Percentiles rank a stretch among this genome's conserved stretches.
Conservation (phyloP, 208 protist genomes). For the Wallacemonas sp. region DNA sequence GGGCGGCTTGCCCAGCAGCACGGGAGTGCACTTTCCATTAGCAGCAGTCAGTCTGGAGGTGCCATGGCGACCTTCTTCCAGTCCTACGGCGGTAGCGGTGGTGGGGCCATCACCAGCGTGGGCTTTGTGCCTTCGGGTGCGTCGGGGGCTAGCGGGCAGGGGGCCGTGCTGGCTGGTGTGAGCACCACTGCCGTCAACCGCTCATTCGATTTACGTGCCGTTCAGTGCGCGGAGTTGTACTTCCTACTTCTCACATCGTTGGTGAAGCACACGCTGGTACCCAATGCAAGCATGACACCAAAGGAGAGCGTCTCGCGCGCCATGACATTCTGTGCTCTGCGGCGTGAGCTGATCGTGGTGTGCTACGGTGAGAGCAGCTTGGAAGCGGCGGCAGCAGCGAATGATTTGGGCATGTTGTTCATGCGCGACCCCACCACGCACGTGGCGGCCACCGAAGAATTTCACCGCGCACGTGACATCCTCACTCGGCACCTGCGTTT, state of each 20-base stretch:
- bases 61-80: background rate
- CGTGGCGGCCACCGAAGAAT: constrained; percentile 35
- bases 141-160: background rate
- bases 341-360: constrained; percentile 33
- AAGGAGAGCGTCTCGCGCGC: constrained; percentile 35
- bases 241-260: constrained; percentile 30
- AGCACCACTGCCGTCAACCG: background rate
- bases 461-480: constrained; percentile 22
- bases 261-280: constrained; percentile 38
- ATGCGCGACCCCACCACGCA: constrained; percentile 27
- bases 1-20: background rate
- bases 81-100: background rate
- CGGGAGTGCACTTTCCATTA: constrained; percentile 1
- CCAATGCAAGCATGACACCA: constrained; percentile 27
- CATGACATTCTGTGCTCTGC: constrained; percentile 35
- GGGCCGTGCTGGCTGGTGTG: background rate
- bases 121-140: background rate
- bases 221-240: constrained; percentile 47
- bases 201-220: constrained; percentile 24
- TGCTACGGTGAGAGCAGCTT: constrained; percentile 34
- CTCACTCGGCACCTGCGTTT: constrained; percentile 11
- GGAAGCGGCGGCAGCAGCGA: constrained; percentile 40
- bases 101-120: background rate
- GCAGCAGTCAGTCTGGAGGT: background rate
- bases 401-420: constrained; percentile 29